These are phyloP conservation scores for Trametes cubensis DNA, from an alignment of 768 basidiomycete species.

Conservation along the genomic window DNA sequence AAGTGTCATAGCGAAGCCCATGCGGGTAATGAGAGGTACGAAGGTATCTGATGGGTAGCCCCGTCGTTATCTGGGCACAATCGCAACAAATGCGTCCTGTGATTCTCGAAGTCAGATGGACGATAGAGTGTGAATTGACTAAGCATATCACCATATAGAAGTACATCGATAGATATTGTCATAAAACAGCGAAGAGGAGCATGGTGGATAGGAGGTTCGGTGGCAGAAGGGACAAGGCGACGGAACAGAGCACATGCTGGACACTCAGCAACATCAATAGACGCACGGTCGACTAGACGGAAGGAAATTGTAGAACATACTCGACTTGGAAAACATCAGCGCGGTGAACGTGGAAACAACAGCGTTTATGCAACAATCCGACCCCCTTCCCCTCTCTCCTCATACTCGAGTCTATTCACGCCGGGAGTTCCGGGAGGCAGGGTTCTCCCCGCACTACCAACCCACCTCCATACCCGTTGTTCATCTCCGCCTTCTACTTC, in stretches of 20 bases:
- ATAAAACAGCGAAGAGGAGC: constrained; percentile 14
- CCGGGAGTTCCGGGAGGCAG: constrained; percentile 26
- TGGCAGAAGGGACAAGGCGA: constrained; percentile 8
- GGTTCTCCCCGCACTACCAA: constrained; percentile 51
- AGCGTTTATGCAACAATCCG: constrained; percentile 23
- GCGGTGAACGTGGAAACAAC: neutral
- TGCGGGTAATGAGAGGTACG: neutral
- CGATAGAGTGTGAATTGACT: constrained; percentile 8
- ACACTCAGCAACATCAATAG: constrained; percentile 12
- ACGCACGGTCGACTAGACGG: constrained; percentile 2
- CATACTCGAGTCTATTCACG: constrained; percentile 13
- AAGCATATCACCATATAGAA: constrained; percentile 1
- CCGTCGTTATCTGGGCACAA: neutral
- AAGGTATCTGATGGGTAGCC: neutral
- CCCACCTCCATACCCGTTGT: constrained; percentile 90
- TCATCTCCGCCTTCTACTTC: constrained; percentile 87
- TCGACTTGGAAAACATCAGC: neutral
- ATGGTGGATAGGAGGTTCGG: constrained; percentile 1
- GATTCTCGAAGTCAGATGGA: neutral
- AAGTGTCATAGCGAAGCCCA: neutral
- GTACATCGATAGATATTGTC: constrained; percentile 19
- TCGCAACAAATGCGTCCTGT: neutral
- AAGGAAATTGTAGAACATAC: constrained; percentile 4
- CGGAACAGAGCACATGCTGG: constrained; percentile 13
- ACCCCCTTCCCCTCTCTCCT: constrained; percentile 16